phyloP scores from a whole-genome alignment of 192 early-diverging fungal genomes.

The Linnemannia exigua region DNA sequence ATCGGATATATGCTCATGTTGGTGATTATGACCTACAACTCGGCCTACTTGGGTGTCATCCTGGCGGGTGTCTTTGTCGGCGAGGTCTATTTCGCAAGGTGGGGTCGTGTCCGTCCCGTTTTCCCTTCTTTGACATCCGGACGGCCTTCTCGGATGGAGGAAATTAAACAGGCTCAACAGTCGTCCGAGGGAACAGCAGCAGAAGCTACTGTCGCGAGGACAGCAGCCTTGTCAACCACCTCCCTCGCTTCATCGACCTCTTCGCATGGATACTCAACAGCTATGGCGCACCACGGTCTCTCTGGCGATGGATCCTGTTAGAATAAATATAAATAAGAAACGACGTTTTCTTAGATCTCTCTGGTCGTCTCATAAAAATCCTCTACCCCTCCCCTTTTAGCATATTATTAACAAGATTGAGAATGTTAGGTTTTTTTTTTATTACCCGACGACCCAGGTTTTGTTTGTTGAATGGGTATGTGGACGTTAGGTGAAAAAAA shows the following conservation, averaged over 20 bases:
- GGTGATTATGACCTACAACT: constrained; percentile 68
- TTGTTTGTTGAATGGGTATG: constrained; percentile 4
- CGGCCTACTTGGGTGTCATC: constrained; percentile 62
- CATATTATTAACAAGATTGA: background rate
- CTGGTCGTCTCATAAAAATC: too few species aligned
- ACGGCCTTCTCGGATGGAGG: background rate
- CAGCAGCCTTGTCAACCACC: background rate
- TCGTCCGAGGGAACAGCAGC: background rate
- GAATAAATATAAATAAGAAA: background rate
- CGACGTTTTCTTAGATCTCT: too few species aligned
- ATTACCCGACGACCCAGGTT: background rate
- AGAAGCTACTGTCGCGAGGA: background rate
- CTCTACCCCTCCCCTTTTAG: background rate
- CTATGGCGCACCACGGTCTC: constrained; percentile 11
- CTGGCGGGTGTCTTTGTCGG: constrained; percentile 65
- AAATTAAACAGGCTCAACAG: background rate
- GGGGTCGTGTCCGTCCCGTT: constrained; percentile 43
- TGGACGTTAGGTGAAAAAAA: background rate
- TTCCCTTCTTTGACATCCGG: constrained; percentile 13
- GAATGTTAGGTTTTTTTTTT: constrained; percentile 5
- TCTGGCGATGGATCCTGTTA: constrained; percentile 21
- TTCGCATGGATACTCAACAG: constrained; percentile 15
- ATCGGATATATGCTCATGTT: constrained; percentile 67
- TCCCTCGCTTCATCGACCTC: constrained; percentile 14
- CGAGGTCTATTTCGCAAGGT: constrained; percentile 66